Evolutionary conservation across 2,329 filamentous ascomycete genomes (phyloP).

Genomic region (Pestalotiopsis sp.): DNA sequence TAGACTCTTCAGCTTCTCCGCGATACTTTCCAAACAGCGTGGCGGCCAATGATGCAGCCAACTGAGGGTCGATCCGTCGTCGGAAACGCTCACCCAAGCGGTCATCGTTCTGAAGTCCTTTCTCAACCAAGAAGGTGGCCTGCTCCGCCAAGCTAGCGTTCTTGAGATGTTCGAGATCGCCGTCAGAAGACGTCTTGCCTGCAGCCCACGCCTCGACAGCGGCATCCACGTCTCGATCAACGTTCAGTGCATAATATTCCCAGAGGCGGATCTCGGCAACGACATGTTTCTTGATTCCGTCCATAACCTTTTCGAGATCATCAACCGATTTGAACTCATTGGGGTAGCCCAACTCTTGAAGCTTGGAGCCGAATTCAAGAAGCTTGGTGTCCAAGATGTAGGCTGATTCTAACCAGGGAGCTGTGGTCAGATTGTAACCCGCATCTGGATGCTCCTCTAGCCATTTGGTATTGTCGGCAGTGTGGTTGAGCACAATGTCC

Average conservation of each 20-base stretch:
- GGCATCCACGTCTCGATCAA: constrained; percentile 71
- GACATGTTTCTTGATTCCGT: constrained; percentile 79
- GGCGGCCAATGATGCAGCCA: constrained; percentile 71
- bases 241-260: constrained; percentile 90
- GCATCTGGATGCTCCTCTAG: constrained; percentile 91
- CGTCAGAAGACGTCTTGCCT: constrained; percentile 53
- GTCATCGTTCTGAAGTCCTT: constrained; percentile 73
- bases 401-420: constrained; percentile 74
- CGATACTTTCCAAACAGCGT: constrained; percentile 71
- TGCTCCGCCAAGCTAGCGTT: constrained; percentile 49
- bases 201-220: constrained; percentile 73
- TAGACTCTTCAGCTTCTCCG: constrained; percentile 52
- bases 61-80: constrained; percentile 68
- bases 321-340: constrained; percentile 70
- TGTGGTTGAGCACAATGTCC: constrained; percentile 98
- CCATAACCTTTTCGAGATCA: constrained; percentile 82
- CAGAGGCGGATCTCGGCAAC: constrained; percentile 80
- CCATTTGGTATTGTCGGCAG: constrained; percentile 94
- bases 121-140: constrained; percentile 66
- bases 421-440: constrained; percentile 91
- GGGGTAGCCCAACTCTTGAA: constrained; percentile 75
- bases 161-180: constrained; percentile 51
- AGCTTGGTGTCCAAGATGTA: constrained; percentile 64
- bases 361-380: constrained; percentile 75
- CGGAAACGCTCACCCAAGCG: constrained; percentile 80